Evolutionary conservation across 495 filamentous ascomycete species (phyloP), one percentile per base, ranked within the genome.

Genomic region (Aspergillus saccharolyticus): DNA sequence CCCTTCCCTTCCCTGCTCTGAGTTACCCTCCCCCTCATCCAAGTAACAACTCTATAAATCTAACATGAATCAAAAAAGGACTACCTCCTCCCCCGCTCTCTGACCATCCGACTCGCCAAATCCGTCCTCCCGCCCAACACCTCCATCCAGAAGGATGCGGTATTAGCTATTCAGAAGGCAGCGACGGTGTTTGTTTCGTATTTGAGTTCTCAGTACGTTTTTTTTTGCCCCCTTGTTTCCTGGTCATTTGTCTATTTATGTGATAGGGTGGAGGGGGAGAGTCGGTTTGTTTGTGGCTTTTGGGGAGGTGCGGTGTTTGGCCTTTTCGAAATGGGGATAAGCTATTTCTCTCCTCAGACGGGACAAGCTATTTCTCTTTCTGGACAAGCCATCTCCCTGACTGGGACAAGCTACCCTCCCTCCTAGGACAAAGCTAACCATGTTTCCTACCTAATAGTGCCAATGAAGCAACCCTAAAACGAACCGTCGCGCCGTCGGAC

Each of bases 41-140:
- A 28, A 28, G 20, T 21, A 30, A 56, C 8, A 54, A 47, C 52
- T 44, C 54, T 48, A 28, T 24, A 42, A 52, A 54, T n/a, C 39
- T 25, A 55, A 64, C n/a, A 12, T 30, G 45, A 30, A 18, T 18
- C 42, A 43, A 48, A 53, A 50, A 53, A 97, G 92, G 94, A 98
- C 68, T 86, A 96, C 55, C 88, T 82, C 42, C 85, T 98, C 18
- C 94, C 94, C 1, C 93, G 91, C 68, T 91, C 91, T n/a, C 89
- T 97, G 69, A 90, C 96, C 43, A 88, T 89, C 47, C 85, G 94
- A 20, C 83, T 98, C 6, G 94, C 93, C 2, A 97, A 97, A 79
- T 88, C 90, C 55, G 91, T 96, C n/a, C 81, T 98, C n/a, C 94
- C 94, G 0, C 83, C 92, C 6, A 96, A 97, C 66, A 96, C 94